Conservation (phyloP, 2,329 filamentous ascomycete genomes). For the Diaporthe sp. region DNA sequence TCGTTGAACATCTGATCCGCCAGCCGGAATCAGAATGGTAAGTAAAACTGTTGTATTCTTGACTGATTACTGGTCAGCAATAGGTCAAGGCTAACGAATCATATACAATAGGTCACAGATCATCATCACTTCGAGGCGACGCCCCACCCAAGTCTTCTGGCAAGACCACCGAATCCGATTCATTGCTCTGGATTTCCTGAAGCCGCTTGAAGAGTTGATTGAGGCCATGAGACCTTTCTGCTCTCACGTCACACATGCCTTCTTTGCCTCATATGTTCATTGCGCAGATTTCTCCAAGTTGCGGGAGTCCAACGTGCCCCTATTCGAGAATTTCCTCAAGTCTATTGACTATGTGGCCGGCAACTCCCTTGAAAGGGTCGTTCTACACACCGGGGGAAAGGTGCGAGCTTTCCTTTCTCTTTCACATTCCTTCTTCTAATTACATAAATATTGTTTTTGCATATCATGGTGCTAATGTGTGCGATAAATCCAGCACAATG, state of each 20-base stretch:
- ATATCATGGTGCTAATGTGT: conserved; percentile 46
- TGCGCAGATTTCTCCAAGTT: conserved; percentile 36
- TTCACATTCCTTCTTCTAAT: background rate
- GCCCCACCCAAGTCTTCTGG: conserved; percentile 27
- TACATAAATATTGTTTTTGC: too few species aligned
- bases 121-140: conserved; percentile 35
- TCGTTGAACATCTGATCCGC: conserved; percentile 51
- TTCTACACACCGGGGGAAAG: conserved; percentile 39
- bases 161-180: conserved; percentile 39
- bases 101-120: conserved; percentile 31
- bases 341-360: conserved; percentile 26
- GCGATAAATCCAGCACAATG: conserved; percentile 57
- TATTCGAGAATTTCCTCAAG: conserved; percentile 40
- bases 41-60: background rate
- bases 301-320: conserved; percentile 32
- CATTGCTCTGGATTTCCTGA: conserved; percentile 39
- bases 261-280: conserved; percentile 40
- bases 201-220: conserved; percentile 37
- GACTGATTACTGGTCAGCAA: background rate
- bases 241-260: conserved; percentile 37
- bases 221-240: conserved; percentile 32
- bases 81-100: background rate
- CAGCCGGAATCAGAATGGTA: conserved; percentile 39
- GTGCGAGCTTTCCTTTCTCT: background rate
- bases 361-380: conserved; percentile 32